phyloP scores from a whole-genome alignment of 345 rosid species.

The Populus euphratica region DNA sequence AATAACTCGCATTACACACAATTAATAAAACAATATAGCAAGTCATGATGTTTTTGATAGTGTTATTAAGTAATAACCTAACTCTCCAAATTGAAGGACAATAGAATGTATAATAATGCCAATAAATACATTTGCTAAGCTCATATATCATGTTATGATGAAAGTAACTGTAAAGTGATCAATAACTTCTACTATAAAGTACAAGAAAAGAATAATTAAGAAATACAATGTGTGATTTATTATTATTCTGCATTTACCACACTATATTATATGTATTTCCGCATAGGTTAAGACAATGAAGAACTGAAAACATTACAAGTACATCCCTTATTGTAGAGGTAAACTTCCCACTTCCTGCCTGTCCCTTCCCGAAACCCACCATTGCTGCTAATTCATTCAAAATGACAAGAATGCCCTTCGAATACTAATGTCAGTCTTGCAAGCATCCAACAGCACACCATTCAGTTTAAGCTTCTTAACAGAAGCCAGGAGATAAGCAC shows the following conservation, averaged over 20 bases:
- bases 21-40: too few relatives aligned
- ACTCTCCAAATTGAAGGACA: too few relatives aligned
- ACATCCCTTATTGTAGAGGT: too few relatives aligned
- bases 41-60: too few relatives aligned
- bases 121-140: neutral
- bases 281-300: too few relatives aligned
- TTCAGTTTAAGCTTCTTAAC: conserved; percentile 17
- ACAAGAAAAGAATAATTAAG: neutral
- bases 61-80: too few relatives aligned
- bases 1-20: accelerated
- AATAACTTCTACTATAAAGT: neutral
- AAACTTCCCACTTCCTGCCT: too few relatives aligned
- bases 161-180: neutral
- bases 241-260: neutral
- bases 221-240: neutral
- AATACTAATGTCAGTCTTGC: conserved; percentile 18
- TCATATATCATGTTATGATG: neutral
- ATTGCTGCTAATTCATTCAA: neutral
- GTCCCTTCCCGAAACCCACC: too few relatives aligned
- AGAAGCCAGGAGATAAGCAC: conserved; percentile 10
- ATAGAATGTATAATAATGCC: too few relatives aligned
- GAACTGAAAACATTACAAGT: too few relatives aligned
- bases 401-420: conserved; percentile 15
- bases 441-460: conserved; percentile 10
- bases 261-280: neutral